Evolutionary conservation across 208 protist genomes (phyloP).

Genomic region (Trypanosoma cruzi): DNA sequence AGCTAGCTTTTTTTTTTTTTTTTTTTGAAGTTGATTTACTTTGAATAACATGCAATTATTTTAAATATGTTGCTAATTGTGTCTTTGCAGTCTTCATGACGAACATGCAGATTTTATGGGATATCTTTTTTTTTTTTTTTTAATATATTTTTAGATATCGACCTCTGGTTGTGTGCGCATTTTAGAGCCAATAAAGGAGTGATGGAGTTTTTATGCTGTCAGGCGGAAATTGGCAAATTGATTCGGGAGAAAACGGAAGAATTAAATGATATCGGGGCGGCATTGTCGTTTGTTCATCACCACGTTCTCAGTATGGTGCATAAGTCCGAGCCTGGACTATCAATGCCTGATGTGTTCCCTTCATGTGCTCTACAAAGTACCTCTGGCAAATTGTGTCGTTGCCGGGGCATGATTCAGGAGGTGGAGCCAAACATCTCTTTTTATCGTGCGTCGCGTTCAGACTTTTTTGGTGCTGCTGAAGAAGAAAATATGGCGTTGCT

Average conservation of each 20-base stretch:
- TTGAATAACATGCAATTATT: too few relatives aligned
- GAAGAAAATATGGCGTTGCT: conserved; percentile 34
- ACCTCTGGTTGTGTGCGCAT: not conserved
- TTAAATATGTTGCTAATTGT: too few relatives aligned
- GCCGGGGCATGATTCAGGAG: conserved; percentile 88
- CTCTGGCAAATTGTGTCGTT: conserved; percentile 46
- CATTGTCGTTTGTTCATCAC: conserved; percentile 33
- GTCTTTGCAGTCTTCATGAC: not conserved
- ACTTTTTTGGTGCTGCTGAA: conserved; percentile 39
- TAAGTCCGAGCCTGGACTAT: not conserved
- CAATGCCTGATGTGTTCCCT: conserved; percentile 48
- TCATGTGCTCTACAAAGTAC: conserved; percentile 11
- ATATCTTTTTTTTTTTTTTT: not conserved
- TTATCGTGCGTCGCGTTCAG: conserved; percentile 36
- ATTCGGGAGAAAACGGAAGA: conserved; percentile 37
- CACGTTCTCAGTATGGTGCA: conserved; percentile 14
- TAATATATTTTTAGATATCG: too few relatives aligned
- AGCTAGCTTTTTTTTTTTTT: too few relatives aligned
- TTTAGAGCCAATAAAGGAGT: not conserved
- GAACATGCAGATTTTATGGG: not conserved
- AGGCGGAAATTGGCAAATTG: conserved; percentile 30
- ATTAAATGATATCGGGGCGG: conserved; percentile 31
- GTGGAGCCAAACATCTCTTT: conserved; percentile 57
- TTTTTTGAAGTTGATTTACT: not conserved
- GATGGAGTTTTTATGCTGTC: conserved; percentile 24